Base-by-base conservation (phyloP, 208 protist genomes). In the Trypanosoma cruzi region DNA sequence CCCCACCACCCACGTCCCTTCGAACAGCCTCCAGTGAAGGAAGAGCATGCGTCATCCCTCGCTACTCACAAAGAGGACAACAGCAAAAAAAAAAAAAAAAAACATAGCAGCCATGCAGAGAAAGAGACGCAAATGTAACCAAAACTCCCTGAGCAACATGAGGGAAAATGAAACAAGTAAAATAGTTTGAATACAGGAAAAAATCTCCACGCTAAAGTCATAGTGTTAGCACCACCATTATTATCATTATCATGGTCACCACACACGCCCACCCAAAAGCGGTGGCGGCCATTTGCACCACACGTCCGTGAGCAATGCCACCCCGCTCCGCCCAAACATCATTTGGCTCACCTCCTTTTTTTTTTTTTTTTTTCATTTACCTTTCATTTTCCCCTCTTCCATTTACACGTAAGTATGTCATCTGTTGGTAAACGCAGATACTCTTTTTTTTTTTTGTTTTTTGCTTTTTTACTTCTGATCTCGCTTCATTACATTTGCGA, bases 371-470 rank as follows among this genome's bases (percentile, higher is more conserved):
- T 0, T 26, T 26, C 16, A 7, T 32, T 29, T 57, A 11, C 50
- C 20, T 29, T 29, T 29, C 4, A 28, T 29, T 2, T 29, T 59
- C 8, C 54, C 20, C 31, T 59, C 18, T 14, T 50, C 37, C 37
- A 16, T 52, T 57, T 57, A 57, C 29, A 36, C 29, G 28, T 31
- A 34, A 36, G 6, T 24, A 48, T 37, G 8, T 44, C 40, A 44
- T 13, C 40, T 14, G 11, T 61, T 61, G 24, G 13, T 24, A 36
- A n/a, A 37, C n/a, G 14, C 0, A 24, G n/a, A 22, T 18, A 36
- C 58, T 57, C 14, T 57, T 57, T 54, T 22, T 55, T 10, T 46
- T 58, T 55, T 42, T 67, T 49, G 20, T 54, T n/a, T 49, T 58
- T 44, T 10, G 13, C 37, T 10, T 1, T 5, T 64, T 53, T 52